Conservation (phyloP, 371 early-diverging fungal species). For the Mortierella sp. region DNA sequence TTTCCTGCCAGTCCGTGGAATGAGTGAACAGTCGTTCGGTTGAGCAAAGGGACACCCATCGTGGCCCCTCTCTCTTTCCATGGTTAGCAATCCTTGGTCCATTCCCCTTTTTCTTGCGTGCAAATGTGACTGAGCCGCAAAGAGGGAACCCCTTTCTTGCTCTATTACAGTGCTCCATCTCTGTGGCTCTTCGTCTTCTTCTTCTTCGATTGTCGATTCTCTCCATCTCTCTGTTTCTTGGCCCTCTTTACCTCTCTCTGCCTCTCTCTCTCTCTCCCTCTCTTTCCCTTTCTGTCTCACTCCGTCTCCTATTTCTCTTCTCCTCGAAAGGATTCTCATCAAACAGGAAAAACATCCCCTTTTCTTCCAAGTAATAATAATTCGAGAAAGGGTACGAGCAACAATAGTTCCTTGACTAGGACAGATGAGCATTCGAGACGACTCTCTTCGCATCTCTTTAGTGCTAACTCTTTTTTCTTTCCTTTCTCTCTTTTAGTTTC, state of each 20-base stretch:
- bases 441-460: background rate
- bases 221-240: background rate
- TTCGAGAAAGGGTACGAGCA: background rate
- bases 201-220: slow-evolving; percentile 3
- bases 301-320: background rate
- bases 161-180: background rate
- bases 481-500: background rate
- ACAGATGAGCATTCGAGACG: background rate
- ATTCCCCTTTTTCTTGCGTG: background rate
- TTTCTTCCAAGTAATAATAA: background rate
- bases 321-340: background rate
- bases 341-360: background rate
- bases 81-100: background rate
- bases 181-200: background rate
- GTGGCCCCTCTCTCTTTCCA: background rate
- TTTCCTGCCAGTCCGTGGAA: background rate
- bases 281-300: too few species aligned
- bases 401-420: background rate
- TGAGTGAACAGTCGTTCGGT: background rate
- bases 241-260: background rate
- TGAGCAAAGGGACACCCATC: background rate
- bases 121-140: background rate
- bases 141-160: background rate
- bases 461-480: background rate
- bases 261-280: background rate